phyloP scores from a whole-genome alignment of 2,329 filamentous ascomycete species.

The Colletotrichum orbiculare region DNA sequence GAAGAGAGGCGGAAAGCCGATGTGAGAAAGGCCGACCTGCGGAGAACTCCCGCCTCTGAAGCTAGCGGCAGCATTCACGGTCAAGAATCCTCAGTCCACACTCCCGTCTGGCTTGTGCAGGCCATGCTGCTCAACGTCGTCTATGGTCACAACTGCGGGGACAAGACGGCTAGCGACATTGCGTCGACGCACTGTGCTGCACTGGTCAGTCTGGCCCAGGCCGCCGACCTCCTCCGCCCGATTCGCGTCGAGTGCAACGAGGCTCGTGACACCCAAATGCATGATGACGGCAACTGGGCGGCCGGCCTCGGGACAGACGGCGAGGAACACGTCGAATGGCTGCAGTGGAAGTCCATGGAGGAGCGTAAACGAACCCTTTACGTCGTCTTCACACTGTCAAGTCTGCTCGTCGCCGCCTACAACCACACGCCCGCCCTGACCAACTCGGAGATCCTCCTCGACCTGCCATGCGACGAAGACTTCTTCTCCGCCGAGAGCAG shows the following conservation, averaged over 20 bases:
- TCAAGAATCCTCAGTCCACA: constrained; percentile 74
- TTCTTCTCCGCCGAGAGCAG: constrained; percentile 87
- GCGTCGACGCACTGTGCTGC: constrained; percentile 93
- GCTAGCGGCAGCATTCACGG: constrained; percentile 52
- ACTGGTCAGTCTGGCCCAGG: constrained; percentile 88
- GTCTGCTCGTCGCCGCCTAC: constrained; percentile 89
- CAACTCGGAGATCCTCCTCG: constrained; percentile 91
- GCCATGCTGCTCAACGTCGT: constrained; percentile 97
- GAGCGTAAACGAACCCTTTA: constrained; percentile 95
- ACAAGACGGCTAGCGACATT: constrained; percentile 90
- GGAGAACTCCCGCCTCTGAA: constrained; percentile 61
- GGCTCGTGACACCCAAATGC: constrained; percentile 67
- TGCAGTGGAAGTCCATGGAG: constrained; percentile 87
- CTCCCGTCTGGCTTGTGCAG: constrained; percentile 94
- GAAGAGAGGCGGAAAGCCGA: constrained; percentile 91
- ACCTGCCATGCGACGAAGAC: constrained; percentile 93
- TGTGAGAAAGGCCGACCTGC: constrained; percentile 72
- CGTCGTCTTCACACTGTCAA: constrained; percentile 90
- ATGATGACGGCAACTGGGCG: constrained; percentile 63
- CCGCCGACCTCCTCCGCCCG: constrained; percentile 76
- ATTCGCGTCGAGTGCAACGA: constrained; percentile 57
- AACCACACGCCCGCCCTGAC: constrained; percentile 92
- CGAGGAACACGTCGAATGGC: constrained; percentile 80
- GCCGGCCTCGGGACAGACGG: constrained; percentile 57
- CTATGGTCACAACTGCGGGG: constrained; percentile 93